These are phyloP conservation scores for Tylopilus rubrobrunneus DNA, from an alignment of 768 basidiomycete species.

Conservation along the genomic window DNA sequence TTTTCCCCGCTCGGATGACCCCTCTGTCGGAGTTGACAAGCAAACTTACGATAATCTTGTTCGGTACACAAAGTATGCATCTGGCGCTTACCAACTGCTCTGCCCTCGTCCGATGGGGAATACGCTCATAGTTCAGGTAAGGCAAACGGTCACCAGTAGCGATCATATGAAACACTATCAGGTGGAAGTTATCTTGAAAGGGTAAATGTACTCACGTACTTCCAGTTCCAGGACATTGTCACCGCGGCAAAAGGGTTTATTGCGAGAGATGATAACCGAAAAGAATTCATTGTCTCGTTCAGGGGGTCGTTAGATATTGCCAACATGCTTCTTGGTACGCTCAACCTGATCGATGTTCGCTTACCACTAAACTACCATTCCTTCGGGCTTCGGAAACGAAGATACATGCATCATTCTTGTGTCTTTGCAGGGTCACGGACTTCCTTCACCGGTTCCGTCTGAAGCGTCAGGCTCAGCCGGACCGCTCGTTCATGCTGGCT, in stretches of 20 bases:
- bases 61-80: constrained; percentile 47
- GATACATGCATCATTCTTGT: constrained; percentile 21
- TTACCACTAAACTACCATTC: not conserved
- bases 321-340: constrained; percentile 18
- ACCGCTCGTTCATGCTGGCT: constrained; percentile 35
- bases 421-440: constrained; percentile 22
- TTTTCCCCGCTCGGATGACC: constrained; percentile 24
- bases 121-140: constrained; percentile 38
- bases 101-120: constrained; percentile 50
- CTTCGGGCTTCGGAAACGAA: not conserved
- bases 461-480: not conserved
- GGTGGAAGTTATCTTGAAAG: not conserved
- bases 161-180: not conserved
- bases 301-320: constrained; percentile 34
- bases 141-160: constrained; percentile 4
- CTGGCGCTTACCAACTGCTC: constrained; percentile 43
- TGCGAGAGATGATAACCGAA: constrained; percentile 38
- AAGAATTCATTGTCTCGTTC: constrained; percentile 41
- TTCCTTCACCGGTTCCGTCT: constrained; percentile 15
- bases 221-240: constrained; percentile 35
- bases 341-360: not conserved
- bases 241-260: constrained; percentile 43
- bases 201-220: not conserved
- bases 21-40: constrained; percentile 30
- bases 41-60: constrained; percentile 40